phyloP scores from a whole-genome alignment of 140 eudicot genomes.

The Oenanthe javanica region DNA sequence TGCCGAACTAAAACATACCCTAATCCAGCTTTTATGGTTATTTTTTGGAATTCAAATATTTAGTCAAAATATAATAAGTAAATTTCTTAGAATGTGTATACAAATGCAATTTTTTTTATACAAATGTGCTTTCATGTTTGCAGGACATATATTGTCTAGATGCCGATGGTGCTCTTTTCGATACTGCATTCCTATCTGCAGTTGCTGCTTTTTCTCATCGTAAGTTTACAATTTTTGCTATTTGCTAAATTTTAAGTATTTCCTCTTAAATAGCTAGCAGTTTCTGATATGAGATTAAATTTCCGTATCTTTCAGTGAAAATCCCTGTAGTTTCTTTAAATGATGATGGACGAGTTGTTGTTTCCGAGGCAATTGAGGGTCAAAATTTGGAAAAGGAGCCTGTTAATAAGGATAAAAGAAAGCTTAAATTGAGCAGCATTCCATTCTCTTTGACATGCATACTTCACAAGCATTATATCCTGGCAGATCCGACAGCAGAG shows the following conservation, averaged over 20 bases:
- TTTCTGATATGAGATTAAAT: not conserved
- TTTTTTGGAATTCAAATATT: not conserved
- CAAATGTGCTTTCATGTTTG: conserved; percentile 12
- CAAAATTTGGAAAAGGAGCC: conserved; percentile 51
- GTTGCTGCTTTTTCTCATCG: conserved; percentile 86
- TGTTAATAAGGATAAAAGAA: conserved; percentile 70
- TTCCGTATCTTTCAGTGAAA: conserved; percentile 48
- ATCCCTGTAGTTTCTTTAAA: conserved; percentile 85
- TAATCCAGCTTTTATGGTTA: not conserved
- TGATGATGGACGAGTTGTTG: conserved; percentile 75
- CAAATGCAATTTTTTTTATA: not conserved
- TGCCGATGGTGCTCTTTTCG: conserved; percentile 94
- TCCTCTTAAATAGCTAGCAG: not conserved
- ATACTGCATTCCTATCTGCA: conserved; percentile 87
- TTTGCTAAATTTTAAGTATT: not conserved
- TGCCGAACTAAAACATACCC: not conserved
- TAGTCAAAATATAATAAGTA: not conserved
- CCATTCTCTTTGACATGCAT: conserved; percentile 71
- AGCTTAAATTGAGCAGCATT: conserved; percentile 47
- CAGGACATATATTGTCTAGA: conserved; percentile 95
- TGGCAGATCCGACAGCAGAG: conserved; percentile 89
- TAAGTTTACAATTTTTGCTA: conserved; percentile 24
- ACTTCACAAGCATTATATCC: conserved; percentile 76
- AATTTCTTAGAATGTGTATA: not conserved
- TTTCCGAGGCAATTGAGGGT: conserved; percentile 47